A percentile compares a stretch with the other conserved stretches of the same genome.
Evolutionary conservation across 2,329 filamentous ascomycete species (phyloP).

Genomic region (Ophiostoma montium): DNA sequence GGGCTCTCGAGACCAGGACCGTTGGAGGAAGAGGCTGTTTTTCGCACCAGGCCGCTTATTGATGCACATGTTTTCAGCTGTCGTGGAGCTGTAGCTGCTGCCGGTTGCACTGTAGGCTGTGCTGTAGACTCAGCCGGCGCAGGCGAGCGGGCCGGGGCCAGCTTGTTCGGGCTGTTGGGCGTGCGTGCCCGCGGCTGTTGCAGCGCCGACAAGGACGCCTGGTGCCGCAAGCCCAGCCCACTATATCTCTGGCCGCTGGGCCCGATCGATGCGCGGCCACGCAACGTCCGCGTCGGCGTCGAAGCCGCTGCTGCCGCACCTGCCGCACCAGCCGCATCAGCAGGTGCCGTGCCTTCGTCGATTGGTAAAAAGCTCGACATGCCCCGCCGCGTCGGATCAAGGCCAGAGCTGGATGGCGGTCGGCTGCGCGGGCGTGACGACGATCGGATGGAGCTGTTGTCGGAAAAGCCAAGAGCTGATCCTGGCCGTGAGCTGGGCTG

Average conservation of each 20-base stretch:
- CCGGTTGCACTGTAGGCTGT: conserved; percentile 34
- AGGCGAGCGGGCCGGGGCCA: conserved; percentile 9
- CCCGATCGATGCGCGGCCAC: conserved; percentile 8
- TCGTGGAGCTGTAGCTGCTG: conserved; percentile 27
- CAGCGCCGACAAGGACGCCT: conserved; percentile 2
- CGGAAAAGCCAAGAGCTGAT: conserved; percentile 46
- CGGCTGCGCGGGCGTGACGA: conserved; percentile 37
- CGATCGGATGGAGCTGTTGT: conserved; percentile 35
- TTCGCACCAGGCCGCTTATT: conserved; percentile 38
- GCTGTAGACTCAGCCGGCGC: conserved; percentile 24
- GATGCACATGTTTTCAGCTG: conserved; percentile 38
- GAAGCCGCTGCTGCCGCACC: too few relatives aligned
- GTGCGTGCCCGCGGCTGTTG: conserved; percentile 19
- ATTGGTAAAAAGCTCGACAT: conserved; percentile 21
- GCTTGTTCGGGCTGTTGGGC: conserved; percentile 27
- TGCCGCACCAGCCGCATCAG: conserved; percentile 14
- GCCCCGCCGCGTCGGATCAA: conserved; percentile 29
- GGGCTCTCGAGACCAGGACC: conserved; percentile 23
- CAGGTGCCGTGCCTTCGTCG: conserved; percentile 29
- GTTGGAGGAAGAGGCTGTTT: conserved; percentile 38
- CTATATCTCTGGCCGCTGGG: conserved; percentile 4
- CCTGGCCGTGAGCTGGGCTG: conserved; percentile 29
- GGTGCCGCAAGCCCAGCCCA: conserved; percentile 5
- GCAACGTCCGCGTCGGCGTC: conserved; percentile 22
- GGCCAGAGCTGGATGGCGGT: conserved; percentile 40